A percentile compares a stretch with the other conserved stretches of the same genome.
These are phyloP conservation scores for Kazachstania sp. DNA, from an alignment of 1,139 yeast genomes.

Conservation along the genomic window DNA sequence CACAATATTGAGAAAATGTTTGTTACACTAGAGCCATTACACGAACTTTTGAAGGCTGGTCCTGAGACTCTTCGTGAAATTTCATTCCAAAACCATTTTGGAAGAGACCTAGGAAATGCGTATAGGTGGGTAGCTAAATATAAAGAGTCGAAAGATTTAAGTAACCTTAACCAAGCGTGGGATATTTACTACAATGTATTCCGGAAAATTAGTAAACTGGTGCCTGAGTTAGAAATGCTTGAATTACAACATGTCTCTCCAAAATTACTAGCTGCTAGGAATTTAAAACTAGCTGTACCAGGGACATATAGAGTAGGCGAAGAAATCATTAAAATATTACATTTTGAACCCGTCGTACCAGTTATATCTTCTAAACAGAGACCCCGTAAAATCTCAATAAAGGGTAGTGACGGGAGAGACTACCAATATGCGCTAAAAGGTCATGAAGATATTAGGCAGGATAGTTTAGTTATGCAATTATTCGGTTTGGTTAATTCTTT, in stretches of 20 bases:
- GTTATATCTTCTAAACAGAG: conserved; percentile 96
- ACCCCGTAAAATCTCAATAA: conserved; percentile 72
- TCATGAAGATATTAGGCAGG: conserved; percentile 97
- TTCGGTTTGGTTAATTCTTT: conserved; percentile 92
- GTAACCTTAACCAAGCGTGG: conserved; percentile 95
- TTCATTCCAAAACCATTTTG: conserved; percentile 88
- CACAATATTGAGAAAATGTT: conserved; percentile 93
- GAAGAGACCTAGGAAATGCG: conserved; percentile 87
- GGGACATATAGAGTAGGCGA: conserved; percentile 88
- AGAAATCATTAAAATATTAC: conserved; percentile 61
- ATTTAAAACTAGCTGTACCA: conserved; percentile 84
- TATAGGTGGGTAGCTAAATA: conserved; percentile 87
- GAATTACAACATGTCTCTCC: conserved; percentile 95
- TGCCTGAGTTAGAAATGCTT: conserved; percentile 77
- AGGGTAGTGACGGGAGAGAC: conserved; percentile 88
- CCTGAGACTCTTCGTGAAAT: conserved; percentile 92
- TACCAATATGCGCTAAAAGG: conserved; percentile 81
- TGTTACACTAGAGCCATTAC: conserved; percentile 82
- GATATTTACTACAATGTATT: conserved; percentile 91
- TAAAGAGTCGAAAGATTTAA: conserved; percentile 74
- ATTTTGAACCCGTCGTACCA: conserved; percentile 72
- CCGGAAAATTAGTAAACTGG: conserved; percentile 79
- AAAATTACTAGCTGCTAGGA: conserved; percentile 64
- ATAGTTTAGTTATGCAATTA: conserved; percentile 93
- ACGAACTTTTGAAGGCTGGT: conserved; percentile 71